Base-by-base conservation (phyloP, 2,329 filamentous ascomycete genomes). In the Xylaria sp. region DNA sequence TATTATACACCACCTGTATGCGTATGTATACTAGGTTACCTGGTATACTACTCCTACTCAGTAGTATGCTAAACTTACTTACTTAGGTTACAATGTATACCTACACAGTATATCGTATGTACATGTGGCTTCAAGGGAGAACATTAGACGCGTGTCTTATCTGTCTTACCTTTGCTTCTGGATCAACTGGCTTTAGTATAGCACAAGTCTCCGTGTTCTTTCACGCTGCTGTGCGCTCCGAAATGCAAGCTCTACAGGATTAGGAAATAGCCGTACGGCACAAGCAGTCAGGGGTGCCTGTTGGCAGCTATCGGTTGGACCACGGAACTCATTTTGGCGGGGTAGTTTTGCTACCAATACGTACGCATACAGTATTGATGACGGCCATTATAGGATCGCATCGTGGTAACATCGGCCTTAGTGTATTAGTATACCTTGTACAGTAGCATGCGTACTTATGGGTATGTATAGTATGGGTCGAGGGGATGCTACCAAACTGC, bases 281-380 rank as follows among this genome's bases (percentile, higher is more conserved):
- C 70, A 73, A 72, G 70, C 67, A 72, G 65, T 68, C 69, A 71
- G 69, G 73, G 71, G 65, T 72, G 68, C 70, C 70, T 72, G 72
- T 71, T 71, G 69, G 73, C 68, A 73, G 69, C 69, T 71, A 69
- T 73, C 69, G 70, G 69, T 67, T 70, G 64, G 67, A 69, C 68
- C 65, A 69, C 65, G 61, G 58, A 70, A 63, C 61, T 65, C 62
- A 63, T 58, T n/a, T n/a, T 66, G 66, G 58, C 63, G 65, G 57
- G 54, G 61, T 65, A 61, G 58, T 42, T 17, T 53, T 44, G 61
- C 56, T n/a, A n/a, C n/a, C n/a, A n/a, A n/a, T n/a, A n/a, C n/a
- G n/a, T n/a, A n/a, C n/a, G n/a, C n/a, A n/a, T n/a, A n/a, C n/a
- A n/a, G n/a, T 59, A 56, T 67, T 55, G 49, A 61, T 31, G 42